A percentile compares a stretch with the other conserved stretches of the same genome.
These are phyloP conservation scores for Cornus kousa DNA, from an alignment of 148 eudicot species.

Conservation along the genomic window DNA sequence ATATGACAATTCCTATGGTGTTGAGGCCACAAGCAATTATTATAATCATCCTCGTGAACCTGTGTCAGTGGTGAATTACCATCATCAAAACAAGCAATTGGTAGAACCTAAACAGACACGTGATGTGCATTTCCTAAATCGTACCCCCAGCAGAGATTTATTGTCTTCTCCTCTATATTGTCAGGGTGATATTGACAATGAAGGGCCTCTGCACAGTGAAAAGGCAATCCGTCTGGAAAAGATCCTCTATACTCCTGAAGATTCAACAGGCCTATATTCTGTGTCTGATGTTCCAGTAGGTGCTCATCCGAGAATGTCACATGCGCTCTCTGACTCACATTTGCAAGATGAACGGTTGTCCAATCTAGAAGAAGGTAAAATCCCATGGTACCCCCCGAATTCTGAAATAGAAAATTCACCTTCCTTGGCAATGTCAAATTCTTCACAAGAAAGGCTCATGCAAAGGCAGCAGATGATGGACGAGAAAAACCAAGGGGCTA, in stretches of 20 bases:
- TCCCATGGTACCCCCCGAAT: constrained; percentile 26
- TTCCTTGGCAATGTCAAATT: constrained; percentile 34
- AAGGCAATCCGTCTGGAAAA: constrained; percentile 36
- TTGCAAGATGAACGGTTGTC: constrained; percentile 39
- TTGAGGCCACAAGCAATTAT: constrained; percentile 12
- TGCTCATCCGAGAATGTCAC: constrained; percentile 38
- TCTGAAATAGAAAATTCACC: constrained; percentile 29
- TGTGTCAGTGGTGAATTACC: constrained; percentile 1
- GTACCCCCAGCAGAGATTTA: constrained; percentile 30
- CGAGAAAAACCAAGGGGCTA: constrained; percentile 27
- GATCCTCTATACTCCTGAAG: constrained; percentile 34
- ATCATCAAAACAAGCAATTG: constrained; percentile 11
- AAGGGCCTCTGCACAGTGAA: constrained; percentile 22
- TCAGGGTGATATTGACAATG: constrained; percentile 23
- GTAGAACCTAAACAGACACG: constrained; percentile 8
- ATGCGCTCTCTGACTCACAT: constrained; percentile 49
- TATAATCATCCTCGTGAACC: constrained; percentile 13
- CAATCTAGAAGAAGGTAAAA: constrained; percentile 38
- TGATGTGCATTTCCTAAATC: constrained; percentile 23
- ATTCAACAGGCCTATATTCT: constrained; percentile 29
- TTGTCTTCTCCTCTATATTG: constrained; percentile 25
- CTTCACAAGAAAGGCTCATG: constrained; percentile 23
- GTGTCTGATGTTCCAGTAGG: constrained; percentile 34
- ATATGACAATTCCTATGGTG: constrained; percentile 27
- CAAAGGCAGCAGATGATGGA: constrained; percentile 23